Conservation (phyloP, 2,329 filamentous ascomycete species). For the Cladosporium sp. region DNA sequence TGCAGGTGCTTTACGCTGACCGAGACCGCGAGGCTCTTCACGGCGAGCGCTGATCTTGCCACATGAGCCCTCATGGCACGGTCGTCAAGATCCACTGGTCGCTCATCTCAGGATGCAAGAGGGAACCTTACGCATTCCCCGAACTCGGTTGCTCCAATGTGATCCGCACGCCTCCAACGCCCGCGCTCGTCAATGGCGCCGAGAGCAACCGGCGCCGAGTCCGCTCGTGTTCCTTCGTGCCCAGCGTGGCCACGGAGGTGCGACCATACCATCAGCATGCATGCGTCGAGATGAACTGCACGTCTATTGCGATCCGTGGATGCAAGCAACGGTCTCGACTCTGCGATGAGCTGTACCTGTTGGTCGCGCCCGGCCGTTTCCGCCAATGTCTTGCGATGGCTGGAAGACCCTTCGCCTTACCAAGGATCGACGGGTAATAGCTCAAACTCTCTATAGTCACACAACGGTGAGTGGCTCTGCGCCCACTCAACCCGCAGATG, state of each 20-base stretch:
- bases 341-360: no score
- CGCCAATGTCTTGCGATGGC: not conserved
- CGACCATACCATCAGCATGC: no score
- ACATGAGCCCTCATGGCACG: constrained; percentile 6
- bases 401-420: not conserved
- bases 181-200: not conserved
- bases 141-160: not conserved
- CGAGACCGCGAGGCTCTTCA: not conserved
- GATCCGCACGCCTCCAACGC: not conserved
- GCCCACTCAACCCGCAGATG: not conserved
- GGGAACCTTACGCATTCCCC: not conserved
- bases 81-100: not conserved
- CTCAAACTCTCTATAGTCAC: not conserved
- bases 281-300: no score
- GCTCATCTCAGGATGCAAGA: not conserved
- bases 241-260: not conserved
- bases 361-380: no score
- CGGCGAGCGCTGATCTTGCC: not conserved
- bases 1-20: not conserved
- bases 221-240: not conserved
- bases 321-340: no score
- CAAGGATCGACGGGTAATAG: not conserved
- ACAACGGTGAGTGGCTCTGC: not conserved
- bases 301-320: no score
- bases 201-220: not conserved